phyloP scores from a whole-genome alignment of 1,139 yeast species.

The Geotrichum siamense region DNA sequence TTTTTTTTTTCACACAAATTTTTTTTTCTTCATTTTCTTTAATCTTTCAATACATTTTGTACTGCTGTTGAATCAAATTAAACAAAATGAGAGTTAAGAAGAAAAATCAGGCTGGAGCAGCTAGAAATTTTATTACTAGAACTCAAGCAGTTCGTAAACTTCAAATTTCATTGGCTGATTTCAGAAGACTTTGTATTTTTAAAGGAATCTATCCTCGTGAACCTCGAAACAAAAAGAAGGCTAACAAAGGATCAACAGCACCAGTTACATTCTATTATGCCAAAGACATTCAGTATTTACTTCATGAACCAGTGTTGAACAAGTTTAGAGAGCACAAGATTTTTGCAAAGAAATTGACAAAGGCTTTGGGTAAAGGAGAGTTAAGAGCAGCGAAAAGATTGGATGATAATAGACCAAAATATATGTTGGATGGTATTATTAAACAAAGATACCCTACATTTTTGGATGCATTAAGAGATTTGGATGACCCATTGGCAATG shows the following conservation, averaged over 20 bases:
- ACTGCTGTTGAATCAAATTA: background rate
- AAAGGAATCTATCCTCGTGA: conserved; percentile 90
- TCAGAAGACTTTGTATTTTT: conserved; percentile 93
- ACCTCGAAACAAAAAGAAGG: conserved; percentile 92
- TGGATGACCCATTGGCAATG: conserved; percentile 95
- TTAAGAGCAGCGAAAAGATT: conserved; percentile 79
- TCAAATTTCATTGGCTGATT: conserved; percentile 94
- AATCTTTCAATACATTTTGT: too few species aligned
- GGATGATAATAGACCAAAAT: conserved; percentile 73
- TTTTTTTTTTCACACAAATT: too few species aligned
- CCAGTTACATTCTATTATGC: conserved; percentile 91
- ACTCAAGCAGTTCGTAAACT: conserved; percentile 90
- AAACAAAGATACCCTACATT: conserved; percentile 96
- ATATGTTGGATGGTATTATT: conserved; percentile 81
- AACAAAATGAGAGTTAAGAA: conserved; percentile 53
- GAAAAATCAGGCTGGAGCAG: conserved; percentile 83
- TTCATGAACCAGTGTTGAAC: conserved; percentile 90
- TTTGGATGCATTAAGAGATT: conserved; percentile 82
- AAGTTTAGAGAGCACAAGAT: conserved; percentile 95
- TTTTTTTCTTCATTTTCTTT: background rate
- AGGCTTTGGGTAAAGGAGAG: conserved; percentile 89
- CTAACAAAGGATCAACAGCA: conserved; percentile 94
- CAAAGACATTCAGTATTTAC: conserved; percentile 87
- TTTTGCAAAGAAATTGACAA: conserved; percentile 82
- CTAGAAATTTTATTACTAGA: conserved; percentile 86